Conservation (phyloP, 2,329 filamentous ascomycete species). For the Exophiala phaeomuriformis region DNA sequence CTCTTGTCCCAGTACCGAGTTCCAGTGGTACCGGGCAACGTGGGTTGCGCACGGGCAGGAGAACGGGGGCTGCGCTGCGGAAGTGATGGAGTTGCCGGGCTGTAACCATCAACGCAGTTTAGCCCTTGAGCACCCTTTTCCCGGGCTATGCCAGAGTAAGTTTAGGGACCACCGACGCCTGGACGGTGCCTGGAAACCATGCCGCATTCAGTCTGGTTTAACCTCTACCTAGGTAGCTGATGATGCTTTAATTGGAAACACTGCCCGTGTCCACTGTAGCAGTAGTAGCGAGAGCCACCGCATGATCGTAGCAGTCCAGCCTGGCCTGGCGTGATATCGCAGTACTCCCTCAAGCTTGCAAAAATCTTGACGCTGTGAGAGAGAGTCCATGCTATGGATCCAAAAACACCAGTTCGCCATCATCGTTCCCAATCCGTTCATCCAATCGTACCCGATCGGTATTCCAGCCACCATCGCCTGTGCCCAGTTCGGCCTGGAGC, state of each 20-base stretch:
- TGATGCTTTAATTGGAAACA: neutral
- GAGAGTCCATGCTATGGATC: neutral
- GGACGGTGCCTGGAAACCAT: neutral
- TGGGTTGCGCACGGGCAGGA: neutral
- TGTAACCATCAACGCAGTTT: neutral
- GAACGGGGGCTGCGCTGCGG: neutral
- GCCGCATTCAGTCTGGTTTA: neutral
- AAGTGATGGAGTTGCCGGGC: neutral
- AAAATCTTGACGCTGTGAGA: no score
- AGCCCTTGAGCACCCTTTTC: neutral
- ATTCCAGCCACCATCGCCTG: conserved; percentile 22
- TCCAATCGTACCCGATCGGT: conserved; percentile 31
- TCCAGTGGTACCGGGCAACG: neutral
- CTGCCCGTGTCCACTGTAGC: neutral
- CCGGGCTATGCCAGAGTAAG: neutral
- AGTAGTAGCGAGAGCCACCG: no score
- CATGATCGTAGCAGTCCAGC: neutral
- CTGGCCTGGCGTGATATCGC: neutral
- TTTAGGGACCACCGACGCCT: neutral
- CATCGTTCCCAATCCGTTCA: conserved; percentile 36
- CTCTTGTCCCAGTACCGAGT: no score
- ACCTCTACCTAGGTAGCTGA: neutral
- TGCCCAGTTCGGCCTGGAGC: conserved; percentile 23
- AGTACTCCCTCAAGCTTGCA: neutral
- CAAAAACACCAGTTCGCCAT: conserved; percentile 31